Percentiles rank a stretch among this genome's conserved stretches.
These are phyloP conservation scores for Hippophae tibetana DNA, from an alignment of 306 rosid genomes.

Conservation along the genomic window DNA sequence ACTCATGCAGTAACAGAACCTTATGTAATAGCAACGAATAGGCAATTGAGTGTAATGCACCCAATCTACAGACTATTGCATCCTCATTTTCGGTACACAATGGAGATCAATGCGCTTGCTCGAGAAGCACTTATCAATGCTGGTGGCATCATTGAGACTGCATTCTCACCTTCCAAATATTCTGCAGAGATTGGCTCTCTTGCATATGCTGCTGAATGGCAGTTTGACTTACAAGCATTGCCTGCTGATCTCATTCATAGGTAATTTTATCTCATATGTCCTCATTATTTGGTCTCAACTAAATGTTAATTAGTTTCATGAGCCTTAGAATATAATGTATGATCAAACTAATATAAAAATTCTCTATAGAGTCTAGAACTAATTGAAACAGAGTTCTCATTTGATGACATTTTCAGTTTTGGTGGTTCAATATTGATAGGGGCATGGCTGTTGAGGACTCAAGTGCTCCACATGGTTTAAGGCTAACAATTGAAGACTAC, in stretches of 20 bases:
- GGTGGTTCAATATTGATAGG: conserved; percentile 2
- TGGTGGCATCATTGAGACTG: conserved; percentile 25
- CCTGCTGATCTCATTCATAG: conserved; percentile 35
- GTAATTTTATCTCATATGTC: conserved; percentile 2
- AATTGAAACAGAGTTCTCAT: too few relatives aligned
- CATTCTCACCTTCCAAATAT: conserved; percentile 25
- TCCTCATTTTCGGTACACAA: conserved; percentile 38
- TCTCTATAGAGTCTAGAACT: too few relatives aligned
- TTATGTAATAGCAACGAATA: conserved; percentile 27
- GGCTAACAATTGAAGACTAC: conserved; percentile 32
- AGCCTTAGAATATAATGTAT: too few relatives aligned
- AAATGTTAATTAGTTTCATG: too few relatives aligned
- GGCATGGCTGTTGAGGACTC: conserved; percentile 39
- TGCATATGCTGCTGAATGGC: conserved; percentile 30
- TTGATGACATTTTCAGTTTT: background rate
- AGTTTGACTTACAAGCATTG: conserved; percentile 28
- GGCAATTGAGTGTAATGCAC: conserved; percentile 34
- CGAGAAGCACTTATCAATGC: conserved; percentile 29
- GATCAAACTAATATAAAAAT: too few relatives aligned
- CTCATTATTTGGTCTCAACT: background rate
- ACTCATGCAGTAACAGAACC: conserved; percentile 31
- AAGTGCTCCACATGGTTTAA: conserved; percentile 25
- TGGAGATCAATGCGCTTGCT: conserved; percentile 35
- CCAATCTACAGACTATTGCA: conserved; percentile 30
- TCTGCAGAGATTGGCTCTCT: conserved; percentile 24